Evolutionary conservation across 768 basidiomycete genomes (phyloP).

Genomic region (Russula compacta): DNA sequence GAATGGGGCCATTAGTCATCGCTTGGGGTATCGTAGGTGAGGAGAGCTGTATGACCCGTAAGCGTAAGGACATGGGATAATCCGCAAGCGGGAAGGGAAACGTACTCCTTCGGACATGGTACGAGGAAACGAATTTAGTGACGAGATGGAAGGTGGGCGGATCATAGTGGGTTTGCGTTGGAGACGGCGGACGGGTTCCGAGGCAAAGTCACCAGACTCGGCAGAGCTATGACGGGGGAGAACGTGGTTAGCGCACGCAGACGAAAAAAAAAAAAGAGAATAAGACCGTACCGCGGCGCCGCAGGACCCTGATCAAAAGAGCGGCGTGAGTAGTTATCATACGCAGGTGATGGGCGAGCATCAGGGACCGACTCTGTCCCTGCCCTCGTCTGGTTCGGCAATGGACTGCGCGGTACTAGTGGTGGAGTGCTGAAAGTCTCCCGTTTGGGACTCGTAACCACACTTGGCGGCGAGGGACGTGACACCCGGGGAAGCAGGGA

Average conservation of each 20-base stretch:
- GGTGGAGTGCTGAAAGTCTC: slow-evolving; percentile 10
- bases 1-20: slow-evolving; percentile 36
- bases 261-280: not conserved
- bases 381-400: slow-evolving; percentile 5
- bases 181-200: slow-evolving; percentile 17
- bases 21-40: slow-evolving; percentile 31
- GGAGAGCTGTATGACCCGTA: slow-evolving; percentile 25
- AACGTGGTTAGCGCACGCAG: not conserved
- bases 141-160: slow-evolving; percentile 15
- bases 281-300: slow-evolving; percentile 34
- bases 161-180: slow-evolving; percentile 19
- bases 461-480: not conserved
- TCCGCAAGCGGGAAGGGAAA: slow-evolving; percentile 10
- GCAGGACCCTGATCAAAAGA: slow-evolving; percentile 34
- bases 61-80: not conserved
- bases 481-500: not conserved
- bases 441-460: not conserved
- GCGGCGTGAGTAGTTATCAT: slow-evolving; percentile 18
- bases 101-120: slow-evolving; percentile 19
- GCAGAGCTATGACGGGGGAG: slow-evolving; percentile 10
- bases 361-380: slow-evolving; percentile 20
- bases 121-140: slow-evolving; percentile 10
- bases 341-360: slow-evolving; percentile 19
- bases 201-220: slow-evolving; percentile 8
- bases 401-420: slow-evolving; percentile 8